phyloP scores from a whole-genome alignment of 2,329 filamentous ascomycete species.

The Sporothrix luriei region DNA sequence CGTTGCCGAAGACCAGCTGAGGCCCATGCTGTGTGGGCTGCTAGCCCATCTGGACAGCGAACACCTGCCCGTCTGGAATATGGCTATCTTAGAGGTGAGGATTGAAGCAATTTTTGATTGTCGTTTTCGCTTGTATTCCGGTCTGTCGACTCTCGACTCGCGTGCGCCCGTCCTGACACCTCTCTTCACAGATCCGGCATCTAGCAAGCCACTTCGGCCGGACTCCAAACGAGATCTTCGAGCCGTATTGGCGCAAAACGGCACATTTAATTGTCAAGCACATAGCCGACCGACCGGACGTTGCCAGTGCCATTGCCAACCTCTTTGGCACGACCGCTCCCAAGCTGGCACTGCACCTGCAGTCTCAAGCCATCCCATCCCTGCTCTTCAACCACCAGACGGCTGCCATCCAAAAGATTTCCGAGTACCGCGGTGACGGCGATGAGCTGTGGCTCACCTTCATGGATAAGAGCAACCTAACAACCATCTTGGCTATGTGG shows the following conservation, averaged over 20 bases:
- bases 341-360: conserved; percentile 73
- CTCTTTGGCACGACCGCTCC: conserved; percentile 74
- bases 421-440: conserved; percentile 69
- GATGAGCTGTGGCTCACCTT: conserved; percentile 61
- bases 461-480: conserved; percentile 60
- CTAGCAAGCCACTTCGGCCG: conserved; percentile 67
- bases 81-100: conserved; percentile 33
- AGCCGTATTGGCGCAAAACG: conserved; percentile 85
- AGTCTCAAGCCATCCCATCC: conserved; percentile 81
- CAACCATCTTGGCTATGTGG: conserved; percentile 55
- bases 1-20: conserved; percentile 33
- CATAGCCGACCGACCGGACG: conserved; percentile 76
- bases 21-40: conserved; percentile 34
- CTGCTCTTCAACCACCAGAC: conserved; percentile 77
- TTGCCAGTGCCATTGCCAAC: conserved; percentile 77
- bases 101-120: not conserved
- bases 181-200: conserved; percentile 56
- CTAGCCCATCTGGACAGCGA: conserved; percentile 31
- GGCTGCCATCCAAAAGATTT: conserved; percentile 68
- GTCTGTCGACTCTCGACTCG: too few species aligned
- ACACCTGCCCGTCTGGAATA: conserved; percentile 30
- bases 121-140: too few species aligned
- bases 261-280: conserved; percentile 83
- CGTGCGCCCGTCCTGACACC: not conserved
- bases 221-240: conserved; percentile 70